A percentile compares a stretch with the other conserved stretches of the same genome.
phyloP scores from a whole-genome alignment of 306 rosid genomes.

The Lathyrus oleraceus region DNA sequence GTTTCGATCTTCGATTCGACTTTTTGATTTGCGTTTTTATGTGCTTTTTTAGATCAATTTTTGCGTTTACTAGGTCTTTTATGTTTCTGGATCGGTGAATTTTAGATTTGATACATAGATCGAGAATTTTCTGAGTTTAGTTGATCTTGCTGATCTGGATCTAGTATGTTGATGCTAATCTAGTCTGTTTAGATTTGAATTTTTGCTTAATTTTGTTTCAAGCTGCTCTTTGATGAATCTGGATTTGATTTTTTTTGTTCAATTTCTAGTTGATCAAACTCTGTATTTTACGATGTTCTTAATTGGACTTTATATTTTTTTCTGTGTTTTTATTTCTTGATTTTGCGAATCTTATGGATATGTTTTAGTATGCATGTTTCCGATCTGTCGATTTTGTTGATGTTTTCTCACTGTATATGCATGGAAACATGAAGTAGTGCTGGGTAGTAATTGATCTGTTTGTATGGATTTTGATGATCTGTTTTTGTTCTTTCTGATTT shows the following conservation, averaged over 20 bases:
- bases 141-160: slow-evolving; percentile 39
- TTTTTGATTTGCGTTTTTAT: slow-evolving; percentile 10
- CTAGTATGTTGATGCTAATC: slow-evolving; percentile 24
- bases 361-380: slow-evolving; percentile 11
- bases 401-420: slow-evolving; percentile 5
- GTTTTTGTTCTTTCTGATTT: background rate
- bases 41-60: background rate
- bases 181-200: background rate
- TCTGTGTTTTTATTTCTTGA: background rate
- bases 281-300: background rate
- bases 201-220: slow-evolving; percentile 23
- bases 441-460: background rate
- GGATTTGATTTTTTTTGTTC: background rate
- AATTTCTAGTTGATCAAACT: slow-evolving; percentile 11
- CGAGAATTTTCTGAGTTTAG: slow-evolving; percentile 6
- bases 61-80: background rate
- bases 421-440: background rate
- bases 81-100: slow-evolving; percentile 25
- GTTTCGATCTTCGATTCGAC: background rate
- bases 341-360: slow-evolving; percentile 1
- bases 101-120: slow-evolving; percentile 27
- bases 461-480: background rate
- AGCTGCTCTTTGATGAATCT: slow-evolving; percentile 15
- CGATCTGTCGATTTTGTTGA: slow-evolving; percentile 24
- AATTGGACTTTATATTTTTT: background rate